These are phyloP conservation scores for Diplodia intermedia DNA, from an alignment of 2,329 filamentous ascomycete species.

Conservation along the genomic window DNA sequence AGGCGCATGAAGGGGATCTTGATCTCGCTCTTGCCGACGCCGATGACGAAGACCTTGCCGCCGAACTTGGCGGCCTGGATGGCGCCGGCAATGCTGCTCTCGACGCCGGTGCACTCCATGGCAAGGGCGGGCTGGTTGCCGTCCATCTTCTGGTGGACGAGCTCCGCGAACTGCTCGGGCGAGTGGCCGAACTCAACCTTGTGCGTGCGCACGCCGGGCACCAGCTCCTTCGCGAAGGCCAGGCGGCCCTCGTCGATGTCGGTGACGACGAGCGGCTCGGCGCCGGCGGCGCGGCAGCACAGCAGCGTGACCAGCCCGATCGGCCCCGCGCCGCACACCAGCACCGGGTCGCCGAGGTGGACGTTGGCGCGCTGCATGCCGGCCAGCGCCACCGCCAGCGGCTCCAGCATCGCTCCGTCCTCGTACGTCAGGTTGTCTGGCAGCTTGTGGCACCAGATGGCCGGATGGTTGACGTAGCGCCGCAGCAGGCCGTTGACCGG, in stretches of 20 bases:
- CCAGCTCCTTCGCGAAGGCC: conserved; percentile 82
- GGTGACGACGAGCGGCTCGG: conserved; percentile 89
- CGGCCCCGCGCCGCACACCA: conserved; percentile 91
- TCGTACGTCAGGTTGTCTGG: conserved; percentile 85
- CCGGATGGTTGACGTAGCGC: conserved; percentile 93
- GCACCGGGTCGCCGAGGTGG: conserved; percentile 81
- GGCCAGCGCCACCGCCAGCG: conserved; percentile 85
- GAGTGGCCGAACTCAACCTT: conserved; percentile 70
- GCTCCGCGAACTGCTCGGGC: conserved; percentile 73
- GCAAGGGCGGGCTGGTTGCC: conserved; percentile 81
- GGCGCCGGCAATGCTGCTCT: conserved; percentile 83
- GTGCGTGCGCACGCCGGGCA: conserved; percentile 80
- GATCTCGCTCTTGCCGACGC: conserved; percentile 94
- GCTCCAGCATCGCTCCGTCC: conserved; percentile 88
- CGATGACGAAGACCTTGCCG: conserved; percentile 95
- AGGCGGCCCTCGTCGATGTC: conserved; percentile 90
- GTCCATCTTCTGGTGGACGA: conserved; percentile 73
- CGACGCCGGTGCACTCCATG: conserved; percentile 94
- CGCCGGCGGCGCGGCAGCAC: conserved; percentile 84
- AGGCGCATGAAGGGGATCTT: conserved; percentile 94
- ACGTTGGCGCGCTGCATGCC: conserved; percentile 84
- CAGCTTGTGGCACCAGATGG: conserved; percentile 95
- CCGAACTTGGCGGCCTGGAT: conserved; percentile 94
- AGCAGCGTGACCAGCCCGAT: conserved; percentile 90
- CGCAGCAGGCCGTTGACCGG: conserved; percentile 86